Conservation (phyloP, 179 eudicot species). For the Silene noctiflora region DNA sequence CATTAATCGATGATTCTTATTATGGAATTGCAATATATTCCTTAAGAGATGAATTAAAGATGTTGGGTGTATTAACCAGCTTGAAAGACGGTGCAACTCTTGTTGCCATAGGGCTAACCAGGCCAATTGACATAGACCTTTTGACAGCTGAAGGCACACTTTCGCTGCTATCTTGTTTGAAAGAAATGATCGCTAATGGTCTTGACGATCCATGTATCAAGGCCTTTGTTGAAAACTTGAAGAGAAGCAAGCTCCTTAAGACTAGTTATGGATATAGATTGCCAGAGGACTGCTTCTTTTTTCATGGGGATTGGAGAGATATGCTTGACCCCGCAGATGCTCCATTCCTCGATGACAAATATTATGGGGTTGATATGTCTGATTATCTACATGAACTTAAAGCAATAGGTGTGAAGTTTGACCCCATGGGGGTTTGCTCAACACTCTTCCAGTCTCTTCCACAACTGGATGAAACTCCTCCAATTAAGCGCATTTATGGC, state of each 20-base stretch:
- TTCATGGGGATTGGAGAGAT: slow-evolving; percentile 29
- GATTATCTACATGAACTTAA: slow-evolving; percentile 21
- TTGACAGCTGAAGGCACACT: slow-evolving; percentile 31
- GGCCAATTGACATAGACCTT: slow-evolving; percentile 23
- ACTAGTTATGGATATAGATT: slow-evolving; percentile 36
- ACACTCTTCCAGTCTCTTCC: slow-evolving; percentile 24
- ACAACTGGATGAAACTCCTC: slow-evolving; percentile 21
- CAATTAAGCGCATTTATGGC: slow-evolving; percentile 26
- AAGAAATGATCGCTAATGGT: slow-evolving; percentile 18
- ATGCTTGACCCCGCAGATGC: slow-evolving; percentile 37
- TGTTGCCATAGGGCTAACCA: slow-evolving; percentile 32
- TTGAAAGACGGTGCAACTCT: slow-evolving; percentile 35
- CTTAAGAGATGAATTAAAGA: slow-evolving; percentile 36
- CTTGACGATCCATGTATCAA: slow-evolving; percentile 4
- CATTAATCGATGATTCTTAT: slow-evolving; percentile 38
- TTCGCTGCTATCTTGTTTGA: slow-evolving; percentile 27
- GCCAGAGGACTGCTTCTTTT: slow-evolving; percentile 30
- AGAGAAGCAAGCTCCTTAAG: slow-evolving; percentile 31
- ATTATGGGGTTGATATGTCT: slow-evolving; percentile 36
- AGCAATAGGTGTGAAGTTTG: slow-evolving; percentile 35
- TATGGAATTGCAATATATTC: slow-evolving; percentile 35
- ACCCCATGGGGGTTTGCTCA: slow-evolving; percentile 32
- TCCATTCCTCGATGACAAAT: slow-evolving; percentile 32
- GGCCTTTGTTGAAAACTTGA: slow-evolving; percentile 21
- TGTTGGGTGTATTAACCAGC: slow-evolving; percentile 36